phyloP scores from a whole-genome alignment of 169 alveolate genomes.

The Plasmodium vivax region DNA sequence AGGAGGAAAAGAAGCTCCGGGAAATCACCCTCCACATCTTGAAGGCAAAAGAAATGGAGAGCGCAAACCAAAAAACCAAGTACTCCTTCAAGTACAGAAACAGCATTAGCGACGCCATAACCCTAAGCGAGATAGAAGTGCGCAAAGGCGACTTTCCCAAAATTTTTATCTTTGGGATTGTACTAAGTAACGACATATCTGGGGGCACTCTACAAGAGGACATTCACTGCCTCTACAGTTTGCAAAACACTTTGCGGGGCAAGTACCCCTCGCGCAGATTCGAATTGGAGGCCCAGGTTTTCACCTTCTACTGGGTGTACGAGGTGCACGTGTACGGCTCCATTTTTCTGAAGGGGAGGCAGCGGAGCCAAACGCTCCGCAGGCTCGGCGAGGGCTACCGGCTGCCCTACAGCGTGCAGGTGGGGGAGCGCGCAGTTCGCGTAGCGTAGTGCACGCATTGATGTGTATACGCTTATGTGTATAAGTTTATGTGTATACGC shows the following conservation, averaged over 20 bases:
- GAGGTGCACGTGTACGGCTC: constrained; percentile 65
- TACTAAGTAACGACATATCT: constrained; percentile 44
- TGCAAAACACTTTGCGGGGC: constrained; percentile 14
- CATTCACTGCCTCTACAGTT: constrained; percentile 12
- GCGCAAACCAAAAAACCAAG: neutral
- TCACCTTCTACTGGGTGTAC: constrained; percentile 67
- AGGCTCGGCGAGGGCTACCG: neutral
- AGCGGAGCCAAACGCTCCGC: neutral
- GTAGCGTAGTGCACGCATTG: neutral
- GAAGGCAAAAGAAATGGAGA: constrained; percentile 25
- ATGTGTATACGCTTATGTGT: neutral
- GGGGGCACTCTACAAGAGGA: constrained; percentile 19
- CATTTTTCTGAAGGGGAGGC: constrained; percentile 30
- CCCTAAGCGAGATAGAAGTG: constrained; percentile 51
- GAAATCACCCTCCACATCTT: constrained; percentile 35
- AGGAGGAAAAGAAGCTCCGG: constrained; percentile 59
- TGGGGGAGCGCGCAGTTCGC: neutral
- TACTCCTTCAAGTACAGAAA: constrained; percentile 50
- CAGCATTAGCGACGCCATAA: constrained; percentile 59
- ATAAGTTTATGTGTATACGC: neutral
- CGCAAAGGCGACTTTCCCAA: constrained; percentile 18
- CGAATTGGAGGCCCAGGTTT: constrained; percentile 14
- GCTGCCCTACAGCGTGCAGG: constrained; percentile 32
- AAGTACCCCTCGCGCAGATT: constrained; percentile 21
- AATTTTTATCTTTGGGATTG: constrained; percentile 35